Base-by-base conservation (phyloP, 2,329 filamentous ascomycete genomes). In the Rhexocercosporidium sp. region DNA sequence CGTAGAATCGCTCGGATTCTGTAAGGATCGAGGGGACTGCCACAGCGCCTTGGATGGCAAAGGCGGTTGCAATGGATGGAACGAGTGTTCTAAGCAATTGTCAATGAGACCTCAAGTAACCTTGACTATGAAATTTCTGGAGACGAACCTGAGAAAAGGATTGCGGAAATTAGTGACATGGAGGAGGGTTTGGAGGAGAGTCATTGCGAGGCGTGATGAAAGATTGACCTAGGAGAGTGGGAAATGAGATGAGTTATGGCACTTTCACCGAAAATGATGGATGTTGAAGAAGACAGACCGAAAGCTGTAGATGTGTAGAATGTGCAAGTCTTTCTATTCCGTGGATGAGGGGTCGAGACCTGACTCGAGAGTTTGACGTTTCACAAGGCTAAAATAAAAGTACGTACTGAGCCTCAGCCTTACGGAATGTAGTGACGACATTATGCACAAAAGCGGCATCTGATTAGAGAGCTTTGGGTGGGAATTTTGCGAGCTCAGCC, bases 1-100 rank as follows among this genome's bases (percentile, higher is more conserved):
- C 90, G 76, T 90, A 92, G 81, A 90, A 90, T 44, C 86, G 84
- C 74, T 92, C 90, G 7, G 86, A 85, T 73, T 88, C 83, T 37
- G 81, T 80, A 29, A 83, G 70, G 68, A 90, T 86, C 6, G 88
- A 90, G 5, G 90, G 90, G 1, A 89, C 75, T 4, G 87, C 89
- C 7, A 87, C 85, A 47, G 83, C 86, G 9, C 84, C 81, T 79
- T 92, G 90, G 56, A 92, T 81, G 1, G 85, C 86, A 71, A 88
- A 88, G 1, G 88, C 88, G 11, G 89, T 84, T 6, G 84, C 84
- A 14, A 90, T 83, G 41, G 84, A 84, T 1, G 89, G 90, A 2
- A 90, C 81, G 11, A 90, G 79, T 0, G 87, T 90, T 51, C 70
- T 72, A n/a, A n/a, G n/a, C n/a, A n/a, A n/a, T n/a, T n/a, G n/a